Evolutionary conservation across 371 early-diverging fungal species (phyloP).

Genomic region (Coemansia sp.): DNA sequence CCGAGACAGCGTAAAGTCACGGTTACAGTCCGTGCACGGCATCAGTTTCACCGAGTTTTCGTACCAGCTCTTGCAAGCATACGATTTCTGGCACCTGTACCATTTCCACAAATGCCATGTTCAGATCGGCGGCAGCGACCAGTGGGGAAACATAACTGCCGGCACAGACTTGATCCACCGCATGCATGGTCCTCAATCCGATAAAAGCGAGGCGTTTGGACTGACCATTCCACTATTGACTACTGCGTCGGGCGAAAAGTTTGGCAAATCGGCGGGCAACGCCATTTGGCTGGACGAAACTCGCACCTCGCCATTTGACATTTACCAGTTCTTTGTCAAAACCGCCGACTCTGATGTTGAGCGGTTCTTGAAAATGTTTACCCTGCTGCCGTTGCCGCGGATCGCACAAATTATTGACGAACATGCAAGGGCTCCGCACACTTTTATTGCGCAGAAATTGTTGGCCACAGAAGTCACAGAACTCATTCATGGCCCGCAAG

Average conservation of each 20-base stretch:
- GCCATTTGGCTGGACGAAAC: slow-evolving; percentile 88
- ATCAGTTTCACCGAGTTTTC: slow-evolving; percentile 95
- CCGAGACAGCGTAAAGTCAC: slow-evolving; percentile 78
- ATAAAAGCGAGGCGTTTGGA: slow-evolving; percentile 62
- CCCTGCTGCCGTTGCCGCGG: slow-evolving; percentile 64
- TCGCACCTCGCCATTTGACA: slow-evolving; percentile 80
- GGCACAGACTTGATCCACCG: slow-evolving; percentile 88
- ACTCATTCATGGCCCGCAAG: slow-evolving; percentile 83
- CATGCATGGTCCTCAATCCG: slow-evolving; percentile 16
- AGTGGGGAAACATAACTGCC: slow-evolving; percentile 96
- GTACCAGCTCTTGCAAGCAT: slow-evolving; percentile 92
- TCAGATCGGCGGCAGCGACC: slow-evolving; percentile 93
- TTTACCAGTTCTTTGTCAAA: slow-evolving; percentile 91
- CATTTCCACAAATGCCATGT: slow-evolving; percentile 60
- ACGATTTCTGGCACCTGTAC: slow-evolving; percentile 87
- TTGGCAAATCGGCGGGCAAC: slow-evolving; percentile 95
- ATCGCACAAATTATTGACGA: slow-evolving; percentile 62
- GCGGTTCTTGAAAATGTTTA: slow-evolving; percentile 74
- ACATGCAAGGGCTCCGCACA: slow-evolving; percentile 70
- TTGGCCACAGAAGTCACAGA: slow-evolving; percentile 86
- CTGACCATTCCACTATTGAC: slow-evolving; percentile 87
- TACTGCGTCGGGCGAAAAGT: slow-evolving; percentile 86
- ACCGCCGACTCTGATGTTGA: slow-evolving; percentile 79
- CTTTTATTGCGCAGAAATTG: slow-evolving; percentile 67
- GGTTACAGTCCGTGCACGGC: slow-evolving; percentile 79